Evolutionary conservation across 768 basidiomycete species (phyloP), one percentile per base, ranked within the genome.

Genomic region (Melanogaster broomeanus): DNA sequence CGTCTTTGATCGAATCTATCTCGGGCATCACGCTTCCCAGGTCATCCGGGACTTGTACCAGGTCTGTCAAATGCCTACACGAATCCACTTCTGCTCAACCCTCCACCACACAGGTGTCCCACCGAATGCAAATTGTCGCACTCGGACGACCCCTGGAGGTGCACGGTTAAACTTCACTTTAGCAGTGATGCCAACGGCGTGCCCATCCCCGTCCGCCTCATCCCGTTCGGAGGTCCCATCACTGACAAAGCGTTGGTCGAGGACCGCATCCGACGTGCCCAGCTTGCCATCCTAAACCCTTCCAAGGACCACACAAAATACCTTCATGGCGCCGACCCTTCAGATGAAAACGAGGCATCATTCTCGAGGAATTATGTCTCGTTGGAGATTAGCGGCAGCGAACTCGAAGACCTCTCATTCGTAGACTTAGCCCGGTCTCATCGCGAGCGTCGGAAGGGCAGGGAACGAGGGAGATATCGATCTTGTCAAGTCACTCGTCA

Each of bases 1-100:
- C 85, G 0, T 89, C 87, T 0, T 72, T 88, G 4, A 88, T 90
- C 25, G 87, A 90, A 56, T 78, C 84, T 0, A 88, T 90, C 39
- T 87, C 86, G 0, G 85, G 86, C 0, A 82, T 88, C 13, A 84
- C 79, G 0, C 71, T 88, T 0, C 86, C 86, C 18, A 77, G 85
- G 16, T 83, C 83, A 0, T 72, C 80, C n/a, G 87, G 87, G 0
- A 88, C 87, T 0, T 88, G 87, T 53, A 91, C 88, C 1, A 75
- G 88, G 88, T 83, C 53, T 34, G 55, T 57, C 25, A 2, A 10
- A 4, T n/a, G 2, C 34, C 16, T 34, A 11, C 18, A 15, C 1
- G 3, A 9, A 15, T 19, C 1, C 21, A 19, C 43, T 3, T 31
- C 52, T 3, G 52, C n/a, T n/a, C 15, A 19, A 10, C 8, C n/a